phyloP scores from a whole-genome alignment of 2,329 filamentous ascomycete genomes.

The Coniochaeta pulveracea region DNA sequence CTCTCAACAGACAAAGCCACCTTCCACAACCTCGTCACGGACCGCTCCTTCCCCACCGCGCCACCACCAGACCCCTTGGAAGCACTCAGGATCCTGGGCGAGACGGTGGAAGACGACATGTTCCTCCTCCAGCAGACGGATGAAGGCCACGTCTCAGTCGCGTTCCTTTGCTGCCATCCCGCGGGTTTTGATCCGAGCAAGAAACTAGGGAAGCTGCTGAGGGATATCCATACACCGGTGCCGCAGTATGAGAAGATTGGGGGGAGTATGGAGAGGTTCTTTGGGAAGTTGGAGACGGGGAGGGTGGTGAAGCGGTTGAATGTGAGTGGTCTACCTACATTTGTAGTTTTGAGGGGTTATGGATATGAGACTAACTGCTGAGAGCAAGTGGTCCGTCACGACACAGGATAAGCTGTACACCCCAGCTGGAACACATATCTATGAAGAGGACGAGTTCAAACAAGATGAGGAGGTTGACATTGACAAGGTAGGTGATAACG shows the following conservation, averaged over 20 bases:
- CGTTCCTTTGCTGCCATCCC: constrained; percentile 40
- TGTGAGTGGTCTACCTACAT: constrained; percentile 16
- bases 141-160: constrained; percentile 29
- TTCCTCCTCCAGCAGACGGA: constrained; percentile 34
- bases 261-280: constrained; percentile 42
- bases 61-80: constrained; percentile 17
- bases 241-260: constrained; percentile 44
- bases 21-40: constrained; percentile 29
- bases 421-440: constrained; percentile 23
- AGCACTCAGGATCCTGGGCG: constrained; percentile 29
- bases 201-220: constrained; percentile 36
- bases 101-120: constrained; percentile 43
- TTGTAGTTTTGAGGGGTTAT: constrained; percentile 2
- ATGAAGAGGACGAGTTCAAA: constrained; percentile 18
- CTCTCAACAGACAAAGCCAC: constrained; percentile 15
- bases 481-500: constrained; percentile 18
- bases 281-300: constrained; percentile 33
- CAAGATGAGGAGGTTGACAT: constrained; percentile 26
- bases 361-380: neutral
- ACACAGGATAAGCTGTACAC: constrained; percentile 29
- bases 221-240: constrained; percentile 39
- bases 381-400: constrained; percentile 35
- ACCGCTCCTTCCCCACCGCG: constrained; percentile 15
- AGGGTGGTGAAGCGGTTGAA: constrained; percentile 39
- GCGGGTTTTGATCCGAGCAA: constrained; percentile 37